A percentile compares a stretch with the other conserved stretches of the same genome.
phyloP scores from a whole-genome alignment of 192 early-diverging fungal species.

The Entomortierella lignicola region DNA sequence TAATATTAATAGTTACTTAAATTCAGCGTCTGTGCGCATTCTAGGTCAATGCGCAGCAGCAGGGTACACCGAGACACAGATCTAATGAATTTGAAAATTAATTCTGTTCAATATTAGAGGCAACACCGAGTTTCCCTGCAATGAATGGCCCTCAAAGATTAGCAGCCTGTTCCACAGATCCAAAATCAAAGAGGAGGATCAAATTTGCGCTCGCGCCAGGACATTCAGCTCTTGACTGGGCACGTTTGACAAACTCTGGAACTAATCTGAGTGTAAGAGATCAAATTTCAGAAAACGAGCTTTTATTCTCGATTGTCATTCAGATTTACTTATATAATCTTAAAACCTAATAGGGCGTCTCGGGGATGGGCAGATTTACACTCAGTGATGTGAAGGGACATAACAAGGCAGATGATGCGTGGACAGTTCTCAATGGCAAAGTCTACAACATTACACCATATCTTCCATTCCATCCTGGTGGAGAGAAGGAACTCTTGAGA shows the following conservation, averaged over 20 bases:
- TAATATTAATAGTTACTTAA: background rate
- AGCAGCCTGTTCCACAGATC: slow-evolving; percentile 50
- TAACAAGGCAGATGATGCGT: slow-evolving; percentile 81
- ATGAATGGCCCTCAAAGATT: slow-evolving; percentile 46
- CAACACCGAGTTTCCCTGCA: slow-evolving; percentile 49
- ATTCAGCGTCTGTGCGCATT: background rate
- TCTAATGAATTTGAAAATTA: too few species aligned
- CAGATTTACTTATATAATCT: background rate
- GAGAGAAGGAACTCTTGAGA: slow-evolving; percentile 77
- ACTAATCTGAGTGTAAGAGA: slow-evolving; percentile 72
- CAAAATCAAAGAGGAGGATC: slow-evolving; percentile 51
- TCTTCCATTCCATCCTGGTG: slow-evolving; percentile 93
- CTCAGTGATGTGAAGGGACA: slow-evolving; percentile 81
- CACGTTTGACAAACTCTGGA: slow-evolving; percentile 81
- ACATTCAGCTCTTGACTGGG: slow-evolving; percentile 94
- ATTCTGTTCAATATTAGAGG: slow-evolving; percentile 6
- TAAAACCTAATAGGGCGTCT: slow-evolving; percentile 60
- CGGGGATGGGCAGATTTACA: slow-evolving; percentile 69
- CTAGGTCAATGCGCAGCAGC: slow-evolving; percentile 16
- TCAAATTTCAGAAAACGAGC: too few species aligned
- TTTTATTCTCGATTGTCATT: background rate
- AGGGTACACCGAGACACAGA: too few species aligned
- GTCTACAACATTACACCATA: slow-evolving; percentile 94
- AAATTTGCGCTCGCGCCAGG: slow-evolving; percentile 90
- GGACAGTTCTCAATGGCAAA: slow-evolving; percentile 91